Percentiles rank a stretch among this genome's conserved stretches.
Conservation (phyloP, 2,329 filamentous ascomycete species). For the Colletotrichum sp. region DNA sequence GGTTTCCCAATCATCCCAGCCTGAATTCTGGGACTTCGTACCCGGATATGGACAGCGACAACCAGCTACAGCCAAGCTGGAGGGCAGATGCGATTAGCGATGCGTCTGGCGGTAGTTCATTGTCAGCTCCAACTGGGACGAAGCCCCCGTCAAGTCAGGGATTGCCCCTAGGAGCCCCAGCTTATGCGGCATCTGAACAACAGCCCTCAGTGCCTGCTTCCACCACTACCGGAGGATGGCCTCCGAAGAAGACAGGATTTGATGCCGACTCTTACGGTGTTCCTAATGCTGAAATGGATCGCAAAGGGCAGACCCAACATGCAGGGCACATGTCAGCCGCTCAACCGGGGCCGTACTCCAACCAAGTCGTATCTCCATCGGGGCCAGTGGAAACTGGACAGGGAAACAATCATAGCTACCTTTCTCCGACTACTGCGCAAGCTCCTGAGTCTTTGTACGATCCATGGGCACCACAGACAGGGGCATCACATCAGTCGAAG, state of each 20-base stretch:
- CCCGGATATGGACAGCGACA: background rate
- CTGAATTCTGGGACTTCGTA: background rate
- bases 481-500: background rate
- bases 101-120: background rate
- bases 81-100: background rate
- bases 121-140: background rate
- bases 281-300: background rate
- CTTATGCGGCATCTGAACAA: background rate
- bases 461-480: background rate
- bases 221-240: background rate
- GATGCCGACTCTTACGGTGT: background rate
- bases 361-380: background rate
- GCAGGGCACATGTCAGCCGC: background rate
- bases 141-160: background rate
- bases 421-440: background rate
- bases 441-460: background rate
- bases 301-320: background rate
- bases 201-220: background rate
- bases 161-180: too few relatives aligned
- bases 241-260: background rate
- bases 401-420: background rate
- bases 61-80: background rate
- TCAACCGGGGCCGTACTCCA: background rate
- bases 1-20: background rate
- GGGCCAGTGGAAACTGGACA: background rate